Evolutionary conservation across 495 filamentous ascomycete genomes (phyloP), one percentile per base, ranked within the genome.

Genomic region (Podospora pseudocomata): DNA sequence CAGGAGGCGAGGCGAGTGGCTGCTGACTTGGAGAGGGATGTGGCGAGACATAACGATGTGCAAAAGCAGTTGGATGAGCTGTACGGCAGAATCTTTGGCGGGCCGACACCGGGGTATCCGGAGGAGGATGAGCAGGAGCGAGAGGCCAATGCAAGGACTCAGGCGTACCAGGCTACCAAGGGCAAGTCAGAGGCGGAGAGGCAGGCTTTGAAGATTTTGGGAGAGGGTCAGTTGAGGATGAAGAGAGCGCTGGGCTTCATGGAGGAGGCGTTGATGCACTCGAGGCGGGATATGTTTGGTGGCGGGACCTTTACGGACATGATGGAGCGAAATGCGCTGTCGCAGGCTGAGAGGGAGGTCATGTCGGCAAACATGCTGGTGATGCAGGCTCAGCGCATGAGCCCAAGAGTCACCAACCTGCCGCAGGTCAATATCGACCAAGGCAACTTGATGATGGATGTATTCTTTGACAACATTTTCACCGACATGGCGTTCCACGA

Each of bases 391-490:
- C 76, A 79, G 70, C 70, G 72, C 53, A 76, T 80, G 59, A 75
- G 80, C 1, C 66, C 65, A 20, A 68, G 73, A 7, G 77, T 81
- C 0, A 39, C 64, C 26, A 63, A 70, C 9, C 64, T 80, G n/a
- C 80, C 81, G 1, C 26, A 55, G 0, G 67, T 79, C 13, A 56
- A 65, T 13, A 80, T 84, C 60, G 76, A 75, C 2, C 69, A 76
- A 19, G 78, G 78, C 9, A 76, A 73, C 63, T 68, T 83, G 34
- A 70, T 83, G 70, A 69, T 74, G 20, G 81, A 84, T 66, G 70
- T 84, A 1, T 69, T 84, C 28, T 85, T 84, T 65, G 80, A 84
- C 69, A 83, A 83, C 59, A 75, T 84, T 59, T 82, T 82, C 67
- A 76, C 74, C 15, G 80, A 84, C 70, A 78, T 82, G 77, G 74